Percentiles rank a stretch among this genome's conserved stretches.
phyloP scores from a whole-genome alignment of 2,329 filamentous ascomycete species.

The Ceratocystis harringtonii region DNA sequence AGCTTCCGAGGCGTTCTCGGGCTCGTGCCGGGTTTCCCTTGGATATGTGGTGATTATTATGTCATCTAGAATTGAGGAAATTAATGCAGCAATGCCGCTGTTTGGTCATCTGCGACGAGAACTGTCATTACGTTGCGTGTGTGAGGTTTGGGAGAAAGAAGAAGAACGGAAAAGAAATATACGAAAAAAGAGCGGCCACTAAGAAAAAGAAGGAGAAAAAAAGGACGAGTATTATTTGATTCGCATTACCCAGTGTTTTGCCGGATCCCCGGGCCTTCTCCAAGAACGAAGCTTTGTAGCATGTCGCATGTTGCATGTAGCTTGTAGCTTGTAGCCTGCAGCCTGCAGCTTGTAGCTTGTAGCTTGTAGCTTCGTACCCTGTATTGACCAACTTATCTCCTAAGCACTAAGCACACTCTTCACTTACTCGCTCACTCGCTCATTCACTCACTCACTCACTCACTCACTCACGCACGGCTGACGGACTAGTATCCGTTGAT shows the following conservation, averaged over 20 bases:
- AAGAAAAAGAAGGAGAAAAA: background rate
- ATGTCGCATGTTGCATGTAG: background rate
- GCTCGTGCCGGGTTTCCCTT: background rate
- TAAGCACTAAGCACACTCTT: background rate
- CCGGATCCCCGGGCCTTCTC: background rate
- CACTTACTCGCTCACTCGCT: no score
- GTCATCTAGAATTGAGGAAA: background rate
- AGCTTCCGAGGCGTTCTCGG: background rate
- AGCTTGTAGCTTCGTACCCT: background rate
- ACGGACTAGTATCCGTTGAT: background rate
- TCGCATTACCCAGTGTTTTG: background rate
- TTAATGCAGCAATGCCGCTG: background rate
- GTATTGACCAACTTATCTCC: background rate
- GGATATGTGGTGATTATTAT: constrained; percentile 1
- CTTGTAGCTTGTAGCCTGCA: background rate
- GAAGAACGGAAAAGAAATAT: background rate
- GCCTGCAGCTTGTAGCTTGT: no score
- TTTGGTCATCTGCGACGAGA: background rate
- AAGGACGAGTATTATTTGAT: background rate
- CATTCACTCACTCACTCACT: no score
- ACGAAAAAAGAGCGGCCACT: background rate
- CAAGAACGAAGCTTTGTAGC: background rate
- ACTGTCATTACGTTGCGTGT: background rate
- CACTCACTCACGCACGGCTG: no score
- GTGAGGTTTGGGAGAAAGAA: background rate